phyloP scores from a whole-genome alignment of 1,139 yeast species.

The Blastobotrys indianensis region DNA sequence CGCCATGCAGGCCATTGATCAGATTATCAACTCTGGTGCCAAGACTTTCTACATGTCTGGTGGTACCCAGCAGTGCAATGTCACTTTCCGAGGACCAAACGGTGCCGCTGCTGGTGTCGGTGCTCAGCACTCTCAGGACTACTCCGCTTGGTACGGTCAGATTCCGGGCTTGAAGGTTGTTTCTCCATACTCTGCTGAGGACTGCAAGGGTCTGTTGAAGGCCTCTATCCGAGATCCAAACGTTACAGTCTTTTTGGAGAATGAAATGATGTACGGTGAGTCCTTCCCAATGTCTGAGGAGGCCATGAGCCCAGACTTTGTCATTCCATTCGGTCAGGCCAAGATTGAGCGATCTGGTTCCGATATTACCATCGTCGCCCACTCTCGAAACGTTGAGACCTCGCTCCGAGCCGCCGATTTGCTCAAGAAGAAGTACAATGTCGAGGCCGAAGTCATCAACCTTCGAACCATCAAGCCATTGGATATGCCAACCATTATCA shows the following conservation, averaged over 20 bases:
- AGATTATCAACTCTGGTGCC: conserved; percentile 96
- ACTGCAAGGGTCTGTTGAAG: conserved; percentile 90
- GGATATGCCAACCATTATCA: conserved; percentile 80
- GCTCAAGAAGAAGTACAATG: conserved; percentile 77
- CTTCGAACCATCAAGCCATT: conserved; percentile 96
- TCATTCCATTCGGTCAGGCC: conserved; percentile 92
- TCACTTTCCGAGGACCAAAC: conserved; percentile 98
- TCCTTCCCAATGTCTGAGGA: conserved; percentile 86
- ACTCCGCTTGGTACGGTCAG: conserved; percentile 95
- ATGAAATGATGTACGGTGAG: conserved; percentile 92
- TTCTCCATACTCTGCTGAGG: conserved; percentile 94
- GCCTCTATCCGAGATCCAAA: conserved; percentile 98
- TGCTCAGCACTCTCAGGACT: conserved; percentile 98
- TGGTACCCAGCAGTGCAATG: conserved; percentile 95
- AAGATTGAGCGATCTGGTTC: conserved; percentile 90
- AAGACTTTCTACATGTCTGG: conserved; percentile 99
- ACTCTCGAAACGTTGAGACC: conserved; percentile 83
- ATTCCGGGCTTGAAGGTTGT: conserved; percentile 97
- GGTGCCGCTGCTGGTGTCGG: conserved; percentile 99
- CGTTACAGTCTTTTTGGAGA: conserved; percentile 93
- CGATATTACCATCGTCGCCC: conserved; percentile 84
- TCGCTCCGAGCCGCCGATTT: conserved; percentile 86
- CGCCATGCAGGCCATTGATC: conserved; percentile 99
- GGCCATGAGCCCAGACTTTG: conserved; percentile 79
- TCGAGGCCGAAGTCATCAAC: conserved; percentile 89